Base-by-base conservation (phyloP, 2,329 filamentous ascomycete species). In the Aspergillus ochraceoroseus region DNA sequence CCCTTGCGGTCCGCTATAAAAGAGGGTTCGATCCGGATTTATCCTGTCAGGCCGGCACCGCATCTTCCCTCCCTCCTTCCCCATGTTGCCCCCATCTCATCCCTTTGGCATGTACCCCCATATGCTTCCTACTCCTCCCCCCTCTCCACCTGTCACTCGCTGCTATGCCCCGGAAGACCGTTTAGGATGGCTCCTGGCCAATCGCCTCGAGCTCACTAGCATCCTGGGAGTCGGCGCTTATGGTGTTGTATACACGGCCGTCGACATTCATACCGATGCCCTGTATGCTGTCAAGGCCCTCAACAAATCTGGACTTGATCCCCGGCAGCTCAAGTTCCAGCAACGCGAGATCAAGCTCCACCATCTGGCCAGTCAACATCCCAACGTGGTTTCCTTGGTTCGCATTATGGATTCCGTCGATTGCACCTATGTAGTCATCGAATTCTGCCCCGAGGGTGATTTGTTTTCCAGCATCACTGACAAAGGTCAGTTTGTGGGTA, bases 391-490 rank as follows among this genome's bases (percentile, higher is more conserved):
- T 47, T 92, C 88, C 54, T 79, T 98, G 74, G 75, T 87, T 54
- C 89, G 92, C 74, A 95, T 96, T 60, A 80, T 96, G 72, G 87
- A 95, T 67, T 83, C 85, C 58, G 74, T 79, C 46, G 88, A 95
- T 65, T 95, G 88, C 75, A 94, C 89, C 50, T 96, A 87, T 68
- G 90, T 96, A 56, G 85, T 98, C 52, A 77, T 98, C 64, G 92
- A 98, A 67, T 96, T 89, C 67, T 96, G 90, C 71, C 87, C 88
- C 5, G 92, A 96, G 66, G 92, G 92, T 60, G 92, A 98, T 64
- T 71, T 98, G 51, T 98, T 98, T 70, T 84, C 85, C 65, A 95
- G 94, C 71, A 98, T 98, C 69, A 96, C 92, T 47, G 90, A 96
- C 68, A 80, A 85, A 59, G 86, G 88, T 62, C 86, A 87, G 64